Base-by-base conservation (phyloP, 768 basidiomycete genomes). In the Clitopilus hobsonii region DNA sequence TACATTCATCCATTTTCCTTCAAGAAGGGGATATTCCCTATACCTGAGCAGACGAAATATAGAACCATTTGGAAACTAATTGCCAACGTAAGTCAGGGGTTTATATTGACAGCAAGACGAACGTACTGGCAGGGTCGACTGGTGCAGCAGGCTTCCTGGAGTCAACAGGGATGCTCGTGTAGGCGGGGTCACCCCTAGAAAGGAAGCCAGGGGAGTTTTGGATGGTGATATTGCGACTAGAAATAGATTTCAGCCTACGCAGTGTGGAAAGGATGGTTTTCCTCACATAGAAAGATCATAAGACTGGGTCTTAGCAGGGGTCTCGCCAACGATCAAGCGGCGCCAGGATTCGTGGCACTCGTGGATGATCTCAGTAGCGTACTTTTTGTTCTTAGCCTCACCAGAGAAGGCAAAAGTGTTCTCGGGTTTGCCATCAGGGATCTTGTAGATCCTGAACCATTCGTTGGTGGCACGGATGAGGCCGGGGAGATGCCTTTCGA, bases 311-410 rank as follows among this genome's bases (percentile, higher is more conserved):
- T 86, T 88, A 58, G 88, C 84, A 38, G 86, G 83, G 58, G 71
- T 76, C 60, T 97, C 90, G 58, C 94, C 93, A 52, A 74, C 75
- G 70, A 94, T 80, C 63, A 99, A 83, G 66, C 91, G 91, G 66
- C 94, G 91, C 97, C 97, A 99, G 30, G 97, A 91, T 71, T 98
- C 97, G 69, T 98, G 89, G 74, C 92, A 95, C 71, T 99, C 97
- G 72, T 97, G 95, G 68, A 99, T 90, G 76, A 98, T 97, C 75
- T 98, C 96, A 53, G 91, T 93, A 27, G 97, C 97, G 69, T 98
- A 99, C 73, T 96, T 97, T 82, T 96, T 97, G 82, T 97, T 97
- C 80, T 98, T 99, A 60, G 96, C 96, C 76, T 99, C 97, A 55
- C 97, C 97, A 52, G 93, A 95, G 84, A 99, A 99, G 16, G 97